Conservation (phyloP, 2,329 filamentous ascomycete genomes). For the Didymella glomerata region DNA sequence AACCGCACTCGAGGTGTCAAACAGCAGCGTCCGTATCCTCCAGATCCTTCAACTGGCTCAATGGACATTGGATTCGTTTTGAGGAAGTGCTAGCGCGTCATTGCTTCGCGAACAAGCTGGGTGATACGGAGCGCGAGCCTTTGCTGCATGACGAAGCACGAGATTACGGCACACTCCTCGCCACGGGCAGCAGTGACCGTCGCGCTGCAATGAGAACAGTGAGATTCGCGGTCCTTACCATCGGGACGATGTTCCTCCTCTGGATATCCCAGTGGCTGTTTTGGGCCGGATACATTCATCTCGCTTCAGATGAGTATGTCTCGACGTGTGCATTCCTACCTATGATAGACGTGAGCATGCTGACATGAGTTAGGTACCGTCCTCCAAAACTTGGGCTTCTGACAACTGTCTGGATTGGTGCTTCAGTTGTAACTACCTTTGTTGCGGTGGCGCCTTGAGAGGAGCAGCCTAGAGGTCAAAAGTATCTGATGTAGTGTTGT, state of each 20-base stretch:
- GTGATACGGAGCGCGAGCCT: background rate
- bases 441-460: background rate
- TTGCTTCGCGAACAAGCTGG: background rate
- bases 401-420: constrained; percentile 32
- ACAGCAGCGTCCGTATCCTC: background rate
- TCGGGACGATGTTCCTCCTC: constrained; percentile 29
- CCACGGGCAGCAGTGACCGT: background rate
- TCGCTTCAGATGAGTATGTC: constrained; percentile 39
- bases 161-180: constrained; percentile 28
- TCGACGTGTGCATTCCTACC: background rate
- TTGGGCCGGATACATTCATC: constrained; percentile 40
- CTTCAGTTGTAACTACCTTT: background rate
- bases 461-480: background rate
- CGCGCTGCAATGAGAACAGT: background rate
- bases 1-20: constrained; percentile 11
- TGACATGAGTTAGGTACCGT: constrained; percentile 39
- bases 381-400: constrained; percentile 37
- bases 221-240: background rate
- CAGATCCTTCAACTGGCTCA: constrained; percentile 5
- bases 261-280: constrained; percentile 44
- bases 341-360: constrained; percentile 6
- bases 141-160: background rate
- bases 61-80: constrained; percentile 10
- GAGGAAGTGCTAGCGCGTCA: constrained; percentile 16
- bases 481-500: background rate